These are phyloP conservation scores for Iris pallida DNA, from an alignment of 116 monocot species.

Conservation along the genomic window DNA sequence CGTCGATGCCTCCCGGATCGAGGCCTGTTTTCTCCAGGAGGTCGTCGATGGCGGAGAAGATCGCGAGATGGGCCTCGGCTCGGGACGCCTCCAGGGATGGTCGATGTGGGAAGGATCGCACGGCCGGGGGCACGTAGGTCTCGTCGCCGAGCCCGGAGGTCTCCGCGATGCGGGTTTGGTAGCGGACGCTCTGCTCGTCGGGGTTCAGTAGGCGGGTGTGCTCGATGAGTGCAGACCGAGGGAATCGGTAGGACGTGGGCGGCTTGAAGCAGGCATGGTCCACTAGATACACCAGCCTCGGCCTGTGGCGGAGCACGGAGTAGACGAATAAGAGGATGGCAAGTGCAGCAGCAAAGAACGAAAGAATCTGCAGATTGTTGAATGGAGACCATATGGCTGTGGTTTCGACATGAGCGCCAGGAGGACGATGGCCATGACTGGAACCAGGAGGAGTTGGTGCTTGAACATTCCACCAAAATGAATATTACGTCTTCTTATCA, in stretches of 20 bases:
- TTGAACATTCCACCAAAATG: too few species aligned
- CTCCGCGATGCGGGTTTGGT: constrained; percentile 51
- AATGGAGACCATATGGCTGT: too few species aligned
- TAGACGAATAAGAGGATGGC: constrained; percentile 14
- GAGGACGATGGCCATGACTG: too few species aligned
- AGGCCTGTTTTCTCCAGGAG: constrained; percentile 36
- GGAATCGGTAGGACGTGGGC: constrained; percentile 36
- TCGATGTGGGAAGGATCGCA: constrained; percentile 42
- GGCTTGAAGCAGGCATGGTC: constrained; percentile 66
- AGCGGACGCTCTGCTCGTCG: constrained; percentile 43
- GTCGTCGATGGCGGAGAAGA: constrained; percentile 50
- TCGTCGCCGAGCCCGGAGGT: constrained; percentile 61
- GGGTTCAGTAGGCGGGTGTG: too few species aligned
- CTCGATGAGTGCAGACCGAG: constrained; percentile 61
- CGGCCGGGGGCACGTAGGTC: constrained; percentile 49
- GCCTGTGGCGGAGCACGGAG: constrained; percentile 44
- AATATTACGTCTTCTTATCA: too few species aligned
- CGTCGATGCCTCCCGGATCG: constrained; percentile 51
- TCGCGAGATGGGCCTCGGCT: constrained; percentile 47
- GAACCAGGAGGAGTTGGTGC: too few species aligned
- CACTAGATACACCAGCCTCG: constrained; percentile 45
- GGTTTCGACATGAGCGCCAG: too few species aligned
- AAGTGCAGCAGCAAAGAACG: too few species aligned
- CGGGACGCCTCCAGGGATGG: constrained; percentile 39
- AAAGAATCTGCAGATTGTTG: too few species aligned